These are phyloP conservation scores for Cyclocybe aegerita DNA, from an alignment of 768 basidiomycete species.

Conservation along the genomic window DNA sequence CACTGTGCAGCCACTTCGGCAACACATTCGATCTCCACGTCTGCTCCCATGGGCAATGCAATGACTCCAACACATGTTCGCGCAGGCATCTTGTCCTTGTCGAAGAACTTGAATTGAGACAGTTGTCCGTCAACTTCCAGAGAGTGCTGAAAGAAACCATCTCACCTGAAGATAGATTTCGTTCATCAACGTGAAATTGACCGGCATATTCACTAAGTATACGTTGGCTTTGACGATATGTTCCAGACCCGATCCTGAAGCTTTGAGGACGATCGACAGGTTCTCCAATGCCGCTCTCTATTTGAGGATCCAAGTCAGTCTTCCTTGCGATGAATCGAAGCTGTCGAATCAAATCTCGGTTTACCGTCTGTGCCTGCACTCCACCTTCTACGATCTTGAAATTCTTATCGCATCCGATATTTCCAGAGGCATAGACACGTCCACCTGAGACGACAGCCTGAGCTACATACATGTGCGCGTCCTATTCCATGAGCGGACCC, in stretches of 20 bases:
- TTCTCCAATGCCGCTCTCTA: conserved; percentile 39
- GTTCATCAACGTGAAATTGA: conserved; percentile 39
- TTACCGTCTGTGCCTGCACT: conserved; percentile 34
- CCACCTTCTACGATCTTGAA: conserved; percentile 35
- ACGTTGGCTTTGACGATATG: conserved; percentile 43
- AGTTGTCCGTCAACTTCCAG: not conserved
- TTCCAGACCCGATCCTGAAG: conserved; percentile 38
- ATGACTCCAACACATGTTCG: conserved; percentile 60
- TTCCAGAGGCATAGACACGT: conserved; percentile 36
- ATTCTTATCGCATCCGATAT: conserved; percentile 33
- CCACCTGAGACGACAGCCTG: conserved; percentile 39
- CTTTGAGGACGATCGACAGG: conserved; percentile 37
- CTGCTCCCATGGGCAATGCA: conserved; percentile 49
- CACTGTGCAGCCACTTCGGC: conserved; percentile 34
- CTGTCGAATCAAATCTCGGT: not conserved
- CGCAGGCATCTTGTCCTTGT: conserved; percentile 44
- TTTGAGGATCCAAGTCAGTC: not conserved
- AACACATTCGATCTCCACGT: conserved; percentile 63
- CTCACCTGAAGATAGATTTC: conserved; percentile 36
- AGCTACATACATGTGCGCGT: conserved; percentile 17
- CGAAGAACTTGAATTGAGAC: conserved; percentile 42
- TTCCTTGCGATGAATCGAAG: not conserved
- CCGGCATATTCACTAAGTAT: conserved; percentile 36
- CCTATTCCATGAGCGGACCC: too few species aligned
- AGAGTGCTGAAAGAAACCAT: not conserved